Base-by-base conservation (phyloP, 768 basidiomycete species). In the Rhizopogon roseolus region DNA sequence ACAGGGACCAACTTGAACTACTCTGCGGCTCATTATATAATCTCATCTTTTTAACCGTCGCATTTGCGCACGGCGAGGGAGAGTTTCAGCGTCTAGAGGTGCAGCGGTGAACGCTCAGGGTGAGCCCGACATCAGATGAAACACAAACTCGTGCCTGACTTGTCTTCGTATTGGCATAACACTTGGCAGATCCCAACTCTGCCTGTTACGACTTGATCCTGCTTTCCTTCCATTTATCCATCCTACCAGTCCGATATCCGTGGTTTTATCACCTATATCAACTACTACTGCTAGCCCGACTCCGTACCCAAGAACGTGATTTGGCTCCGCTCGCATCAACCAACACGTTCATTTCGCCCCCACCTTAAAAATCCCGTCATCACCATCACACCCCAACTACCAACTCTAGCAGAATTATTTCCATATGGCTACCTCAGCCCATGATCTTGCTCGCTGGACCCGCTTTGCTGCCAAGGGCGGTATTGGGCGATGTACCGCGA, bases 391-490 rank as follows among this genome's bases (percentile, higher is more conserved):
- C 45, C 6, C 5, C 19, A 34, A 34, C 19, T 8, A 34, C 45
- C 4, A 40, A 11, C 17, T 40, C 17, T 40, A 40, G 39, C 13
- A 38, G 5, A 46, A 46, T 29, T 6, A 19, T 13, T 7, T 14
- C 17, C 45, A 5, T 5, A 85, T 92, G 84, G 88, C 90, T 60
- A 80, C 85, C 14, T 32, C 29, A 32, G 8, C 29, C 29, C 68
- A 75, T 32, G 86, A 90, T 50, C 79, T 93, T 32, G 80, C 84
- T 8, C 76, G 87, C 40, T 93, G 91, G 91, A 87, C 86, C 9
- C 77, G 91, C 39, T 93, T 93, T 65, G 91, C 91, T 0, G 81
- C 75, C 5, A 93, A 91, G 62, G 91, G 91, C 0, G 91, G 91
- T 13, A 90, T 93, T 50, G 91, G 91, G 5, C 86, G 76, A 60